Base-by-base conservation (phyloP, 192 early-diverging fungal genomes). In the Radiomyces spectabilis region DNA sequence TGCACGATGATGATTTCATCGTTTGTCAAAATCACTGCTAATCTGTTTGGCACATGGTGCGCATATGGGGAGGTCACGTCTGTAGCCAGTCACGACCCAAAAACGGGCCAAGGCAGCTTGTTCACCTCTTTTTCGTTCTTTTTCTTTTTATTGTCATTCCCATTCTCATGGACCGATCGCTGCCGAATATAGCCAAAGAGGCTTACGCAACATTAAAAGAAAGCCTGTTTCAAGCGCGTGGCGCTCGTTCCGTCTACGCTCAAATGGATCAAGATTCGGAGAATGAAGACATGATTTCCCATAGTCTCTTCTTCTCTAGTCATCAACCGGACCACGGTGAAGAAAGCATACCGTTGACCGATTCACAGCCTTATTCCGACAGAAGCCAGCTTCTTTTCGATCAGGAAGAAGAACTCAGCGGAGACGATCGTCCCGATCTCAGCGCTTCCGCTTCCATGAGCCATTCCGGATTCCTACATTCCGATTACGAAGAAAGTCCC, bases 241-340 rank as follows among this genome's bases (percentile, higher is more conserved):
- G 41, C 29, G 22, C 31, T 5, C 21, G 53, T 13, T 55, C 56
- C 0, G 43, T 53, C 39, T 63, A 63, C 30, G 44, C 64, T 15
- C 64, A 55, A 16, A 50, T 66, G 52, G 57, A 60, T 25, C 37
- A 54, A 27, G 63, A 58, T 19, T 55, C 57, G 38, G 64, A 66
- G 33, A 53, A 66, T 48, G 64, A 60, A 49, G 63, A 65, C 21
- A 39, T 25, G 1, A 46, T 43, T 10, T 39, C 50, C 13, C 57
- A 59, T 24, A 66, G 58, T 25, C 19, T 66, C 5, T 66, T 66
- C 39, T 66, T 55, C 31, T 66, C 64, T 18, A 37, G 53, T 33
- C 64, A 49, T 18, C 52, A 48, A 37, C 57, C 18, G 27, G 43
- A 54, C 13, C 41, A 31, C 21, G 62, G 47, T 12, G 37, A 38